Conservation (phyloP, 148 eudicot species). For the Rhododendron vialii region DNA sequence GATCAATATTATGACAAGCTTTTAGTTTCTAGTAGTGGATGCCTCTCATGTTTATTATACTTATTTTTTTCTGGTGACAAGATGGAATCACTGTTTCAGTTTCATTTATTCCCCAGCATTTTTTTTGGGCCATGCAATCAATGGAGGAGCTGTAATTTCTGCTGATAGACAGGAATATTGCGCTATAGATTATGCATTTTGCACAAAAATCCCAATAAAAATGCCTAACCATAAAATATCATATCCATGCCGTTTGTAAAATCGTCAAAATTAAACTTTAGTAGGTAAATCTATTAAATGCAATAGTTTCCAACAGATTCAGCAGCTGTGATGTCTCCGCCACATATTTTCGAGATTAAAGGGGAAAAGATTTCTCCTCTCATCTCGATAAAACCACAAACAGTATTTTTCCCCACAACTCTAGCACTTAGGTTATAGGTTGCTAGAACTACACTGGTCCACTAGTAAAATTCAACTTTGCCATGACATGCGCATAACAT, state of each 20-base stretch:
- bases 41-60: not conserved
- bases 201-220: not conserved
- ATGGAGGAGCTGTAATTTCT: not conserved
- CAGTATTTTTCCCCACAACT: not conserved
- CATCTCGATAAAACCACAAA: not conserved
- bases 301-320: not conserved
- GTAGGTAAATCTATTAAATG: not conserved
- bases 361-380: not conserved
- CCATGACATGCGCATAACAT: not conserved
- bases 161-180: not conserved
- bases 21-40: not conserved
- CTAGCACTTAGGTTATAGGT: not conserved
- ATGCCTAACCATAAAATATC: not conserved
- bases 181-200: not conserved
- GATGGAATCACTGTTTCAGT: not conserved
- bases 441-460: not conserved
- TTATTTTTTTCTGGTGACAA: not conserved
- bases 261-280: not conserved
- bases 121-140: not conserved
- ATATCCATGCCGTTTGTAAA: not conserved
- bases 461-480: not conserved
- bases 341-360: not conserved
- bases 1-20: not conserved
- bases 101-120: not conserved
- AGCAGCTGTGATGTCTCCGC: not conserved